Percentiles rank a stretch among this genome's conserved stretches.
Evolutionary conservation across 2,329 filamentous ascomycete species (phyloP).

Genomic region (Didymella segeticola): DNA sequence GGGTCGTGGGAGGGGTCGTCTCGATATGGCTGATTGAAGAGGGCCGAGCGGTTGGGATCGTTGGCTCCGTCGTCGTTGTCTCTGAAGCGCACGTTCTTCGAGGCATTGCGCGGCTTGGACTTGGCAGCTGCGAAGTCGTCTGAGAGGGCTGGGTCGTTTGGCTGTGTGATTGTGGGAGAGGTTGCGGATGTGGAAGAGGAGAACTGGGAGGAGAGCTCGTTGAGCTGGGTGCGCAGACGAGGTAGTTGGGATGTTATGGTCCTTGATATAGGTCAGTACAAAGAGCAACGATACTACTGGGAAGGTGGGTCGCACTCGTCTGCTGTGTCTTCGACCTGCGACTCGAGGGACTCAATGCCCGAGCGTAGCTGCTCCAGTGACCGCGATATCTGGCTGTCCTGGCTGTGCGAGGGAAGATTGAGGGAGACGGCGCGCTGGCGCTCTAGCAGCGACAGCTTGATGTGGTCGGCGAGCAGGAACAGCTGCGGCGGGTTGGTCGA

Average conservation of each 20-base stretch:
- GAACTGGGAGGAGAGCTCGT: conserved; percentile 82
- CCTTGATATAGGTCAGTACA: conserved; percentile 23
- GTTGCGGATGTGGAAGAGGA: conserved; percentile 50
- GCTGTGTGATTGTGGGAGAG: conserved; percentile 49
- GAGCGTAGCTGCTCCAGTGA: conserved; percentile 87
- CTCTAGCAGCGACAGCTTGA: conserved; percentile 94
- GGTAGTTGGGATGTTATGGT: conserved; percentile 64
- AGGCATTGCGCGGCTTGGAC: conserved; percentile 43
- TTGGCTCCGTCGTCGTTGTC: conserved; percentile 58
- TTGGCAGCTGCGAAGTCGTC: conserved; percentile 48
- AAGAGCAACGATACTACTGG: not conserved
- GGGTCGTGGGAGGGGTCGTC: conserved; percentile 65
- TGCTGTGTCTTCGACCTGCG: conserved; percentile 64
- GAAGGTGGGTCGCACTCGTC: conserved; percentile 57
- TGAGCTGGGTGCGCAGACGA: conserved; percentile 74
- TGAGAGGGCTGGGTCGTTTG: conserved; percentile 52
- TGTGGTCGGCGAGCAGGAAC: conserved; percentile 91
- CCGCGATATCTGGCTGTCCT: conserved; percentile 87
- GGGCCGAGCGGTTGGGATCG: conserved; percentile 59
- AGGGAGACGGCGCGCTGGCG: conserved; percentile 84
- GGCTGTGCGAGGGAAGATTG: conserved; percentile 77
- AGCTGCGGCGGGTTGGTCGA: conserved; percentile 71
- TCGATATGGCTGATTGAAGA: conserved; percentile 69
- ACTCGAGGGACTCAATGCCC: conserved; percentile 74
- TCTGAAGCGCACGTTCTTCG: conserved; percentile 87